phyloP scores from a whole-genome alignment of 2,329 filamentous ascomycete species.

The Penicillium griseofulvum region DNA sequence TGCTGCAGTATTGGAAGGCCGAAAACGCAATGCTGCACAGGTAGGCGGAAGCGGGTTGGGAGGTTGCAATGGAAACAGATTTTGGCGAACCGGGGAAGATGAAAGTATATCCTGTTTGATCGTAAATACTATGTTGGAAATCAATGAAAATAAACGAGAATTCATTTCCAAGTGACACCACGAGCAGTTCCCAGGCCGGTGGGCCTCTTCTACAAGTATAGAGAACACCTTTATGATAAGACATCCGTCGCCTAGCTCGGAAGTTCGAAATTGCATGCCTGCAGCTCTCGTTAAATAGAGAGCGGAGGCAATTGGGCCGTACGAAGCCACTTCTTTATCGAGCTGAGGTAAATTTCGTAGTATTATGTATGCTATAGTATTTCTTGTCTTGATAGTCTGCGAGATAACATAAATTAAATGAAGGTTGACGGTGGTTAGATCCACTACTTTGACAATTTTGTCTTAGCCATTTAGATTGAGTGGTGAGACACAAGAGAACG shows the following conservation, averaged over 20 bases:
- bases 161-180: background rate
- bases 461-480: slow-evolving; percentile 17
- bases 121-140: background rate
- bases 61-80: background rate
- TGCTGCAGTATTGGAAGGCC: background rate
- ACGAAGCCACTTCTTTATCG: too few species aligned
- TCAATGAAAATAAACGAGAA: background rate
- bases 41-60: background rate
- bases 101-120: background rate
- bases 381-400: too few species aligned
- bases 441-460: background rate
- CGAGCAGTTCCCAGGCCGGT: background rate
- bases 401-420: too few species aligned
- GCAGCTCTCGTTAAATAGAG: too few species aligned
- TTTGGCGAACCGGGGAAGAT: background rate
- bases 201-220: too few species aligned
- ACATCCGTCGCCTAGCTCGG: too few species aligned
- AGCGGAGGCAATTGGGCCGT: too few species aligned
- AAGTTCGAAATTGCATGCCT: too few species aligned
- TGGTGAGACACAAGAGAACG: background rate
- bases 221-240: too few species aligned
- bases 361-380: too few species aligned
- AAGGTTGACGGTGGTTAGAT: background rate
- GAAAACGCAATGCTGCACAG: background rate
- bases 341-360: too few species aligned